Conservation (phyloP, 1,284 basidiomycete species). For the Termitomyces sp. region DNA sequence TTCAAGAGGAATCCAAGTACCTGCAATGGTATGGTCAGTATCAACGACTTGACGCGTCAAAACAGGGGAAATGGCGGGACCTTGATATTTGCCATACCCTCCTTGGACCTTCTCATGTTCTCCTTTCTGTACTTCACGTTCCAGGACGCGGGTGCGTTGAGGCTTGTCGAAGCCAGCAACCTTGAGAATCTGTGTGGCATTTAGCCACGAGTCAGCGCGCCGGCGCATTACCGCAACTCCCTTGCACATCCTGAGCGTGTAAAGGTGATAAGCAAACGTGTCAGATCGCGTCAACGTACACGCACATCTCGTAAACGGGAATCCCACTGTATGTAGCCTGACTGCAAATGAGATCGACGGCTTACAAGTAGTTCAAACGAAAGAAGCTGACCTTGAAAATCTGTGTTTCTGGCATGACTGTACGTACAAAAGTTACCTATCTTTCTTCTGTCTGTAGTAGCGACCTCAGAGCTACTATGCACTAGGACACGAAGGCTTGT, state of each 20-base stretch:
- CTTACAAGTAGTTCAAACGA: conserved; percentile 15
- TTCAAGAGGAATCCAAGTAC: conserved; percentile 98
- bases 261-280: conserved; percentile 30
- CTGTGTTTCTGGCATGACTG: conserved; percentile 68
- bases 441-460: neutral
- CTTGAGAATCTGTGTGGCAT: conserved; percentile 99
- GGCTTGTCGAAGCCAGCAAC: conserved; percentile 99
- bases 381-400: conserved; percentile 64
- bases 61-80: conserved; percentile 39
- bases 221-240: conserved; percentile 97
- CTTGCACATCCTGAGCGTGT: conserved; percentile 79
- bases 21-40: conserved; percentile 37
- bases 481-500: conserved; percentile 3
- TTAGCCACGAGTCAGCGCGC: conserved; percentile 93
- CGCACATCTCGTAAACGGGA: conserved; percentile 83
- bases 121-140: conserved; percentile 98
- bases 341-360: conserved; percentile 18
- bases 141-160: conserved; percentile 93
- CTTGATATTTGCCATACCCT: conserved; percentile 99
- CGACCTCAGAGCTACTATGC: neutral
- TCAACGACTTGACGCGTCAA: conserved; percentile 13
- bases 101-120: conserved; percentile 99
- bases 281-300: conserved; percentile 30
- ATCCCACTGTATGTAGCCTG: conserved; percentile 87
- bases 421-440: conserved; percentile 2